Evolutionary conservation across 345 rosid species (phyloP).

Genomic region (Boechera divaricarpa): DNA sequence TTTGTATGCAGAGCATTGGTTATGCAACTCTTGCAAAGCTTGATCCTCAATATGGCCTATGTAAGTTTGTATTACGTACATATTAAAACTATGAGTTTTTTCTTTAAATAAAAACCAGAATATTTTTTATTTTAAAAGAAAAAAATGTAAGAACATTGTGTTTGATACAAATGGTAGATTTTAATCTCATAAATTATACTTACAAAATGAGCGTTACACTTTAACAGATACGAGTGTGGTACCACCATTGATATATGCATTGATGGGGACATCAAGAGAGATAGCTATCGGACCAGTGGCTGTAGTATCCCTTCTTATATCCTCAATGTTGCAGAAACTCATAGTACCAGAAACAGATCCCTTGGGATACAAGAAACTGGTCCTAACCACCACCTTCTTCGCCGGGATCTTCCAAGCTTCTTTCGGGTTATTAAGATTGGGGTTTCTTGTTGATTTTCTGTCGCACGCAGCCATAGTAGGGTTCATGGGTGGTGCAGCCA

Average conservation of each 20-base stretch:
- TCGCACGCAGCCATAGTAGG: constrained; percentile 95
- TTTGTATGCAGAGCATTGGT: constrained; percentile 77
- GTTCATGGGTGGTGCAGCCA: constrained; percentile 92
- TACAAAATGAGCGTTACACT: constrained; percentile 3
- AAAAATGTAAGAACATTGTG: not conserved
- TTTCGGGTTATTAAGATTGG: constrained; percentile 83
- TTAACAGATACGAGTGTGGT: constrained; percentile 78
- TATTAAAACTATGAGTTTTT: not conserved
- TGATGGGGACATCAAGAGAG: constrained; percentile 94
- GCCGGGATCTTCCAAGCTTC: constrained; percentile 84
- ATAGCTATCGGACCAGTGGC: constrained; percentile 95
- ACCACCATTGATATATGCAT: constrained; percentile 86
- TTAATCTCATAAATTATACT: not conserved
- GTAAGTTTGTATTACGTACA: constrained; percentile 52
- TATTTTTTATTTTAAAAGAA: not conserved
- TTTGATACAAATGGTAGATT: no score
- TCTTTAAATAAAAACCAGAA: not conserved
- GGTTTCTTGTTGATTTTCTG: constrained; percentile 88
- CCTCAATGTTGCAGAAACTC: constrained; percentile 72
- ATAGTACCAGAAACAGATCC: constrained; percentile 73
- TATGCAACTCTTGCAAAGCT: constrained; percentile 94
- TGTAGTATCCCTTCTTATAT: constrained; percentile 80
- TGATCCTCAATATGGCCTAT: constrained; percentile 93
- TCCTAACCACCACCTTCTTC: constrained; percentile 77
- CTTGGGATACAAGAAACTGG: constrained; percentile 64